Evolutionary conservation across 1,284 basidiomycete genomes (phyloP), one percentile per base, ranked within the genome.

Genomic region (Irpex sp.): DNA sequence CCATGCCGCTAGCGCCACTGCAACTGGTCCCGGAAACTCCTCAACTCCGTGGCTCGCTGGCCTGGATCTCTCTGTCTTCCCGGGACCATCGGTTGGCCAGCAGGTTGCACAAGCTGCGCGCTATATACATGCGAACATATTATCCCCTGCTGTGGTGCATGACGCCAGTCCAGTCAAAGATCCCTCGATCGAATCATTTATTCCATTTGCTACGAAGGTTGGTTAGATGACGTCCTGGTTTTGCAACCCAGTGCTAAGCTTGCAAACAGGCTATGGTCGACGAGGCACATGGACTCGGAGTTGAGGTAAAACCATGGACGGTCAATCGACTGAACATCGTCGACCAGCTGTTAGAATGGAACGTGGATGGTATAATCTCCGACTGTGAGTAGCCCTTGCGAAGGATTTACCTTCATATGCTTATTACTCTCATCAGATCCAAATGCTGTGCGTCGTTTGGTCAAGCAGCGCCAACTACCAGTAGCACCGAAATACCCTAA

Each of bases 221-320:
- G 8, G 58, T 52, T 31, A 31, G 7, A 6, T 26, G 1, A 15
- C 1, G 9, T 3, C 19, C 13, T 13, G 17, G 1, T 44, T 34
- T 19, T 2, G 9, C 4, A 8, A 1, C 13, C 11, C 3, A 8
- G 21, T 15, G 11, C 60, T 62, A 5, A 56, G 15, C 11, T 57
- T 15, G 48, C n/a, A 37, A 26, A 31, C 34, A 65, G 69, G 81
- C 79, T 31, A 91, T 93, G 90, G 80, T 93, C 38, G 78, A 83
- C 51, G 79, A 81, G 61, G 86, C 91, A 0, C 89, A 91, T 70
- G 68, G 78, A 47, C 78, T 90, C 17, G 87, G 85, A 1, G 72
- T 93, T 70, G 66, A 72, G 13, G 86, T 93, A 58, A 85, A 86
- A 66, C 87, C 89, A 4, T 93, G 87, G 85, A 93, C 90, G 15